phyloP scores from a whole-genome alignment of 306 rosid species.

The Fagus sylvatica region DNA sequence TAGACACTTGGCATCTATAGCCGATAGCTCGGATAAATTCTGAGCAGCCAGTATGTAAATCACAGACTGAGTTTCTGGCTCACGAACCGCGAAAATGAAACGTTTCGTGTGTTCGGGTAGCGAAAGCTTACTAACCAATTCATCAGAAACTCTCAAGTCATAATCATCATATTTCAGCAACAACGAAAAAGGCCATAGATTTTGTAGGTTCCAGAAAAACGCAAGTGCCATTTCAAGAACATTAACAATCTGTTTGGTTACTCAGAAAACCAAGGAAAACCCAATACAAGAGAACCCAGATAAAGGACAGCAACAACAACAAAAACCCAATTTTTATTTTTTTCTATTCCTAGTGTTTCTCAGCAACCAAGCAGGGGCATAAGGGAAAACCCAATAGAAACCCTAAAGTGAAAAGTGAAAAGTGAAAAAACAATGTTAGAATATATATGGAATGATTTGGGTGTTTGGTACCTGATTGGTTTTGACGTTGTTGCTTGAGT shows the following conservation, averaged over 20 bases:
- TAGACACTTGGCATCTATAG: conserved; percentile 48
- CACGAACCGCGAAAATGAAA: conserved; percentile 62
- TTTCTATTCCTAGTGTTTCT: too few species aligned
- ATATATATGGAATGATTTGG: too few species aligned
- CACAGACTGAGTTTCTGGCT: conserved; percentile 52
- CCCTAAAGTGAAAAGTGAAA: too few species aligned
- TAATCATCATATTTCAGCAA: conserved; percentile 47
- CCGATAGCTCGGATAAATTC: conserved; percentile 67
- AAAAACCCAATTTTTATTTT: too few species aligned
- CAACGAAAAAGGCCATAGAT: conserved; percentile 62
- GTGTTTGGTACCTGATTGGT: too few species aligned
- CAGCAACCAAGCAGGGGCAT: too few species aligned
- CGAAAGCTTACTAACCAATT: conserved; percentile 50
- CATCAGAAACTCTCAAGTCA: conserved; percentile 50
- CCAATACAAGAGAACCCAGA: background rate
- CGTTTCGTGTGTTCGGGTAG: conserved; percentile 63
- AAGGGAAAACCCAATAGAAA: too few species aligned
- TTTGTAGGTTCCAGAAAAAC: conserved; percentile 52
- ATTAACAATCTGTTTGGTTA: conserved; percentile 2
- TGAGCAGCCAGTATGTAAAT: conserved; percentile 67
- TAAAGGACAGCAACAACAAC: too few species aligned
- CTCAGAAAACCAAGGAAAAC: conserved; percentile 7
- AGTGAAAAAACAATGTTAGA: too few species aligned
- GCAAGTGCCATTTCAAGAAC: conserved; percentile 49
- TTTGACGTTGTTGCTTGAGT: too few species aligned